Conservation (phyloP, 2,329 filamentous ascomycete genomes). For the Fusarium euwallaceae region DNA sequence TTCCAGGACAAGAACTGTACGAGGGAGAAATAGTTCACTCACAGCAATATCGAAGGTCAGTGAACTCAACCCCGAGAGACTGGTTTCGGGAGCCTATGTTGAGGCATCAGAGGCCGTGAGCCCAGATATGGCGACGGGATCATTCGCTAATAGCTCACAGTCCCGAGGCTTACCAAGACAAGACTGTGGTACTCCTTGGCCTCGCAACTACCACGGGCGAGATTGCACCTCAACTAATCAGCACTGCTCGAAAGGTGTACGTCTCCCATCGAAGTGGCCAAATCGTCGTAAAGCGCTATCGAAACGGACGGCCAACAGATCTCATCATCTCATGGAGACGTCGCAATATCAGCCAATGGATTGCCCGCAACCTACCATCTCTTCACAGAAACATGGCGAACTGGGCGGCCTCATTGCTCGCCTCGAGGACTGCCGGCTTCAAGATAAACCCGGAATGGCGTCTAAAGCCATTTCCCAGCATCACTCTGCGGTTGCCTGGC, state of each 20-base stretch:
- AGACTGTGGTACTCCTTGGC: conserved; percentile 23
- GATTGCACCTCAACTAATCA: conserved; percentile 5
- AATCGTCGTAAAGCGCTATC: conserved; percentile 13
- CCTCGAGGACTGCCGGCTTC: neutral
- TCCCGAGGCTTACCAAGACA: neutral
- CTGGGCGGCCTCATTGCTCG: neutral
- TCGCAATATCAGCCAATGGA: conserved; percentile 22
- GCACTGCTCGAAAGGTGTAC: conserved; percentile 19
- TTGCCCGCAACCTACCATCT: conserved; percentile 5
- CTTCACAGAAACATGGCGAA: conserved; percentile 9
- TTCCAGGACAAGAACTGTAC: conserved; percentile 8
- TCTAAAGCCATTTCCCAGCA: conserved; percentile 8
- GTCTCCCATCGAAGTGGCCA: conserved; percentile 27
- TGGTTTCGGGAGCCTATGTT: neutral
- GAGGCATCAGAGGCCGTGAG: neutral
- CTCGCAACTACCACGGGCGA: conserved; percentile 21
- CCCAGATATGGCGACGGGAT: rapidly evolving
- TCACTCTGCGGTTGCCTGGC: conserved; percentile 13
- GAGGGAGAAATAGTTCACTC: conserved; percentile 21
- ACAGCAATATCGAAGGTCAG: conserved; percentile 26
- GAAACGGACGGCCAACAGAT: conserved; percentile 16
- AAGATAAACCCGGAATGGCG: conserved; percentile 23
- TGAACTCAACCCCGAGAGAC: rapidly evolving
- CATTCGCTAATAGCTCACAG: neutral
- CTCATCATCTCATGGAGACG: conserved; percentile 24